phyloP scores from a whole-genome alignment of 306 rosid species.

The Quercus berberidifolia region DNA sequence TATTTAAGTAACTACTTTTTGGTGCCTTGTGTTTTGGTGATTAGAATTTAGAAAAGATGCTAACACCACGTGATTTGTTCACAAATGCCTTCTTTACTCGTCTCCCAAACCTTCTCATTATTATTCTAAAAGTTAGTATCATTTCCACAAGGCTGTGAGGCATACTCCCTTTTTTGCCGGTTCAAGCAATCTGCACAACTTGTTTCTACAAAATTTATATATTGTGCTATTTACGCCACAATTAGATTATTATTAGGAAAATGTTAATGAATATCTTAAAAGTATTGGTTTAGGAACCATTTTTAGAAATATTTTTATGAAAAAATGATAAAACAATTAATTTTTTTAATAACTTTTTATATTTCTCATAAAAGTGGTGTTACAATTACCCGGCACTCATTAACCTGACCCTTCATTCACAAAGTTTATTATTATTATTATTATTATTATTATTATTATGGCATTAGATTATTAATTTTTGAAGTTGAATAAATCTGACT shows the following conservation, averaged over 20 bases:
- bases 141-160: neutral
- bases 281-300: too few relatives aligned
- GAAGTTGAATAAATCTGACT: too few relatives aligned
- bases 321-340: too few relatives aligned
- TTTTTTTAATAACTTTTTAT: rapidly evolving
- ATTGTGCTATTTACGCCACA: neutral
- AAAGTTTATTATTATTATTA: too few relatives aligned
- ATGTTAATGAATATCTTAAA: rapidly evolving
- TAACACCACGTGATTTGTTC: conserved; percentile 38
- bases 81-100: conserved; percentile 21
- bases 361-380: rapidly evolving
- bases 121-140: conserved; percentile 16
- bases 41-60: conserved; percentile 20
- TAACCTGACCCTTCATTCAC: too few relatives aligned
- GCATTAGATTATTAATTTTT: too few relatives aligned
- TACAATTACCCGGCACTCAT: too few relatives aligned
- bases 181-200: neutral
- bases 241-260: too few relatives aligned
- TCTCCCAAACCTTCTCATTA: neutral
- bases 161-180: neutral
- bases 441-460: too few relatives aligned
- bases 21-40: conserved; percentile 9
- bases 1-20: neutral
- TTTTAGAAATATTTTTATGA: too few relatives aligned
- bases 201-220: neutral